Conservation (phyloP, 345 rosid species). For the Linum trigynum region DNA sequence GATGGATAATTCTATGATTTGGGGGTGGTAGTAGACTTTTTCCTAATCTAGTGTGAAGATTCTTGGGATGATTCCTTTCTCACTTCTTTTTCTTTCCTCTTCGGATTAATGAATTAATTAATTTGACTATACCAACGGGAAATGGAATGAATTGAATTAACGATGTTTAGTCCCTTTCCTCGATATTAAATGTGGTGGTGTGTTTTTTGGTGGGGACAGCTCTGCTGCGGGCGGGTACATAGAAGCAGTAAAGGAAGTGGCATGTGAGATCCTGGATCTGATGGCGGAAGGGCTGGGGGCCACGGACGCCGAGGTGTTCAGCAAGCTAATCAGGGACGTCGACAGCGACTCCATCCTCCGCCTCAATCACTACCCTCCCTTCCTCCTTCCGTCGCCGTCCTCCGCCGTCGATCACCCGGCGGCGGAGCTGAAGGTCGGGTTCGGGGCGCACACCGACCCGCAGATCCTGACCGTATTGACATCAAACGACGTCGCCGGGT, state of each 20-base stretch:
- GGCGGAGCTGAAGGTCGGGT: slow-evolving; percentile 39
- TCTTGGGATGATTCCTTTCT: slow-evolving; percentile 3
- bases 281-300: slow-evolving; percentile 71
- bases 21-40: no score
- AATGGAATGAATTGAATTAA: not conserved
- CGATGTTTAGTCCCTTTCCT: not conserved
- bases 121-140: not conserved
- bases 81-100: slow-evolving; percentile 1
- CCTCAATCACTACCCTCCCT: slow-evolving; percentile 72
- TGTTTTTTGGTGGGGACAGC: slow-evolving; percentile 25
- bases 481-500: slow-evolving; percentile 92
- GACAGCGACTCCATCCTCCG: slow-evolving; percentile 66
- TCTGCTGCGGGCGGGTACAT: slow-evolving; percentile 57
- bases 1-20: no score
- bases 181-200: not conserved
- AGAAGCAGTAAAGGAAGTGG: slow-evolving; percentile 43
- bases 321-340: slow-evolving; percentile 59
- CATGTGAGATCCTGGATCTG: slow-evolving; percentile 69
- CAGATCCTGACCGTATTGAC: slow-evolving; percentile 81
- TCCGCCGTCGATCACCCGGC: slow-evolving; percentile 6
- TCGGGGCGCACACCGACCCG: slow-evolving; percentile 98
- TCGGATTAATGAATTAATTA: not conserved
- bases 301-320: slow-evolving; percentile 39
- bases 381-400: slow-evolving; percentile 22
- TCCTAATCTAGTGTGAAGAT: no score